These are phyloP conservation scores for Tetrapisispora nanseiensis DNA, from an alignment of 805 yeast genomes.

Conservation along the genomic window DNA sequence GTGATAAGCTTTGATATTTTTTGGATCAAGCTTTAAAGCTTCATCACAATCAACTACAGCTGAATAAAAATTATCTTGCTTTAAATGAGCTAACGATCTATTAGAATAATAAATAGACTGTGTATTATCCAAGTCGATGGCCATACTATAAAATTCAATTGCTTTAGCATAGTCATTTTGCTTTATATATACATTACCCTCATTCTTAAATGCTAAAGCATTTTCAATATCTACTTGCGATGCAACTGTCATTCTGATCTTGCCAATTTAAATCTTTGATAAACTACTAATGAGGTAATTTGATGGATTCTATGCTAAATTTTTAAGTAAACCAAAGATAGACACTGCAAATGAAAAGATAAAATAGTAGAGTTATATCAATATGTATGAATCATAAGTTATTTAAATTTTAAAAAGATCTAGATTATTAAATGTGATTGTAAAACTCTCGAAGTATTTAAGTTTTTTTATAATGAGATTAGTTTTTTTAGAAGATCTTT, in stretches of 20 bases:
- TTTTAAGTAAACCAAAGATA: too few species aligned
- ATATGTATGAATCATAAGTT: too few species aligned
- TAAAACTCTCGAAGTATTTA: too few species aligned
- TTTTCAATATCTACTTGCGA: conserved; percentile 16
- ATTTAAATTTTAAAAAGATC: too few species aligned
- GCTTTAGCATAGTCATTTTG: conserved; percentile 56
- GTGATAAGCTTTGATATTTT: conserved; percentile 71
- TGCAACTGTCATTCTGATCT: conserved; percentile 14
- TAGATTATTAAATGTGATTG: too few species aligned
- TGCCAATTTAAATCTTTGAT: too few species aligned
- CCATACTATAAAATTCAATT: conserved; percentile 58
- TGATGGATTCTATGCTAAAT: too few species aligned
- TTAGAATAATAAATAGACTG: conserved; percentile 68
- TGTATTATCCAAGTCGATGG: conserved; percentile 52
- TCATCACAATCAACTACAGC: conserved; percentile 71
- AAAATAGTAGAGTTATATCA: too few species aligned
- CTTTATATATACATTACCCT: conserved; percentile 69
- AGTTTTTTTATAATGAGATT: too few species aligned
- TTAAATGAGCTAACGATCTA: conserved; percentile 83
- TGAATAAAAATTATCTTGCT: conserved; percentile 75
- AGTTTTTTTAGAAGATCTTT: too few species aligned
- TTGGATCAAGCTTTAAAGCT: conserved; percentile 58
- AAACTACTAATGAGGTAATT: too few species aligned
- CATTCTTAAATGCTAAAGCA: conserved; percentile 48
- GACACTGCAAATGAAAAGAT: too few species aligned